Percentiles rank a stretch among this genome's conserved stretches.
These are phyloP conservation scores for Colletotrichum kahawae DNA, from an alignment of 2,329 filamentous ascomycete species.

Conservation along the genomic window DNA sequence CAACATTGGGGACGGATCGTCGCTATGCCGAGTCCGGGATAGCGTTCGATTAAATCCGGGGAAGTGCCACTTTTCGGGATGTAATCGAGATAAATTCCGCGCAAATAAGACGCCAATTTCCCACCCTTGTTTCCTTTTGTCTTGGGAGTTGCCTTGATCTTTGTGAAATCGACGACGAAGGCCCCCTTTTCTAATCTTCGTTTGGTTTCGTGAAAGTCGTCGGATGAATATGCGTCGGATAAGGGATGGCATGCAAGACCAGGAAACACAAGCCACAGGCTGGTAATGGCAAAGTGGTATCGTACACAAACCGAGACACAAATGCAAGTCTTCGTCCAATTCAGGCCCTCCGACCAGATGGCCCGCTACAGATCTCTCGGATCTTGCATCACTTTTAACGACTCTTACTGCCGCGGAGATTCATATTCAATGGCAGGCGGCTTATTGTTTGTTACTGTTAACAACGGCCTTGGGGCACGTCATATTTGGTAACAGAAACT, in stretches of 20 bases:
- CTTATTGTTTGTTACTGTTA: neutral
- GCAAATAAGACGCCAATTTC: neutral
- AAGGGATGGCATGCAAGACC: neutral
- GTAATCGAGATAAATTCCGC: neutral
- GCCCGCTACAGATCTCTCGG: neutral
- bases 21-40: conserved; percentile 14
- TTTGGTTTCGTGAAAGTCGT: neutral
- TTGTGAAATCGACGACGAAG: neutral
- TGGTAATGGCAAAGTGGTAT: neutral
- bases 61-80: neutral
- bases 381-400: conserved; percentile 8
- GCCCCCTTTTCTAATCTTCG: neutral
- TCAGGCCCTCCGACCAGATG: neutral
- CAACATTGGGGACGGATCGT: conserved; percentile 6
- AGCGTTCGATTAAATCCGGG: conserved; percentile 11
- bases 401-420: conserved; percentile 30
- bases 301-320: neutral
- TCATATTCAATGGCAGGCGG: conserved; percentile 17
- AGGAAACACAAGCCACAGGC: neutral
- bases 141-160: neutral
- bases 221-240: neutral
- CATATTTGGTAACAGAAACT: conserved; percentile 33
- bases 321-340: neutral
- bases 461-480: conserved; percentile 16
- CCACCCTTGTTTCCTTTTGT: neutral